Conservation (phyloP, 306 rosid species). For the Neltuma alba region DNA sequence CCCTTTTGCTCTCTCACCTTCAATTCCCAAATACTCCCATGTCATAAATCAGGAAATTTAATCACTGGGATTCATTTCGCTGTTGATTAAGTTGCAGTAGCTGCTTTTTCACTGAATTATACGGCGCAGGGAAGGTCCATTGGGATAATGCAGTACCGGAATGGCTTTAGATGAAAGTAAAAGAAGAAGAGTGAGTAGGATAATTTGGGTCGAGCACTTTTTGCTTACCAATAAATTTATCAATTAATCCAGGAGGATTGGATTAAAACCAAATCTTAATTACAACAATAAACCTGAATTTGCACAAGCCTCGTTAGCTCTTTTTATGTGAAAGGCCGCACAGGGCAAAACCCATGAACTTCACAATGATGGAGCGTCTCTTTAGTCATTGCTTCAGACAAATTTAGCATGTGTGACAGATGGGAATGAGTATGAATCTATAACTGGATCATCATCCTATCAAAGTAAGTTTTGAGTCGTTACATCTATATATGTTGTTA, state of each 20-base stretch:
- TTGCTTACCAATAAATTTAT: too few species aligned
- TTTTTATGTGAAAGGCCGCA: slow-evolving; percentile 6
- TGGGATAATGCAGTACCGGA: too few species aligned
- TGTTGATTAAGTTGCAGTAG: background rate
- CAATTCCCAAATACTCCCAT: background rate
- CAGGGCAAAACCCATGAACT: background rate
- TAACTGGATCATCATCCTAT: background rate
- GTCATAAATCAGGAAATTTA: background rate
- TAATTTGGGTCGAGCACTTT: too few species aligned
- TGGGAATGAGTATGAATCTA: background rate
- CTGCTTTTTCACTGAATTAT: too few species aligned
- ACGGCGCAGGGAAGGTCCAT: too few species aligned
- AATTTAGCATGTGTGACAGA: background rate
- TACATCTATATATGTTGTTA: too few species aligned
- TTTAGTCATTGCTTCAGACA: background rate
- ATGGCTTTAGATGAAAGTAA: too few species aligned
- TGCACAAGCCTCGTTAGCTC: background rate
- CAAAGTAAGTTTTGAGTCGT: too few species aligned
- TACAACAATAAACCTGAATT: too few species aligned
- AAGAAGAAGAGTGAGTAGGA: too few species aligned
- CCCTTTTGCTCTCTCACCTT: background rate
- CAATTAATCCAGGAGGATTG: too few species aligned
- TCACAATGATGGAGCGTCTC: slow-evolving; percentile 11
- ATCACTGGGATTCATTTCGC: background rate
- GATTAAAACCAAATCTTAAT: too few species aligned